Conservation (phyloP, 768 basidiomycete species). For the Xerocomellus dryophilus region DNA sequence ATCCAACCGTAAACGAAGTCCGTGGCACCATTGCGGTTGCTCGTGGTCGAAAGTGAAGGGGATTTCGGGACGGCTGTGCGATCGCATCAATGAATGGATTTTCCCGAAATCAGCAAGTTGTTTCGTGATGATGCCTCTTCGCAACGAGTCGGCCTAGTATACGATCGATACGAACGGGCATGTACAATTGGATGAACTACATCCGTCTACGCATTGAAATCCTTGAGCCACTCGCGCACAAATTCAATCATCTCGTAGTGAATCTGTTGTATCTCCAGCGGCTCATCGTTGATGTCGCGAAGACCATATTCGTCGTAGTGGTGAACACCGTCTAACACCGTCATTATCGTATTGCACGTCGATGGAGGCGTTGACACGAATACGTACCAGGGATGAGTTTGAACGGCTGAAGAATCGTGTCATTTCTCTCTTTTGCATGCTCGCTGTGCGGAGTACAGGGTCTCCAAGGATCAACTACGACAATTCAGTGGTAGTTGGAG, state of each 20-base stretch:
- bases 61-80: not conserved
- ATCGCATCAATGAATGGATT: not conserved
- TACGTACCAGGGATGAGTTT: slow-evolving; percentile 80
- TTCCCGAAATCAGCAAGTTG: not conserved
- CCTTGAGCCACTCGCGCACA: slow-evolving; percentile 69
- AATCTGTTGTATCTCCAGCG: slow-evolving; percentile 72
- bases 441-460: slow-evolving; percentile 81
- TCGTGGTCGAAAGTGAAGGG: not conserved
- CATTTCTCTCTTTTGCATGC: slow-evolving; percentile 63
- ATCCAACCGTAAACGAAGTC: slow-evolving; percentile 72
- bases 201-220: slow-evolving; percentile 30
- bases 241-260: slow-evolving; percentile 80
- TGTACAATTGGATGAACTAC: not conserved
- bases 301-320: slow-evolving; percentile 74
- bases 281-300: slow-evolving; percentile 58
- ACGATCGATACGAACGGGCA: not conserved
- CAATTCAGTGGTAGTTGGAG: not conserved
- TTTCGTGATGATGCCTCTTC: not conserved
- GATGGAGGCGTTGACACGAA: not conserved
- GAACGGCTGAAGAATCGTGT: slow-evolving; percentile 75
- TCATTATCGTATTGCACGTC: not conserved
- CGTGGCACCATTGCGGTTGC: slow-evolving; percentile 14
- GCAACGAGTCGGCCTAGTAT: not conserved
- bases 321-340: slow-evolving; percentile 61
- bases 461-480: slow-evolving; percentile 83